Base-by-base conservation (phyloP, 768 basidiomycete genomes). In the Thelephora ganbajun region DNA sequence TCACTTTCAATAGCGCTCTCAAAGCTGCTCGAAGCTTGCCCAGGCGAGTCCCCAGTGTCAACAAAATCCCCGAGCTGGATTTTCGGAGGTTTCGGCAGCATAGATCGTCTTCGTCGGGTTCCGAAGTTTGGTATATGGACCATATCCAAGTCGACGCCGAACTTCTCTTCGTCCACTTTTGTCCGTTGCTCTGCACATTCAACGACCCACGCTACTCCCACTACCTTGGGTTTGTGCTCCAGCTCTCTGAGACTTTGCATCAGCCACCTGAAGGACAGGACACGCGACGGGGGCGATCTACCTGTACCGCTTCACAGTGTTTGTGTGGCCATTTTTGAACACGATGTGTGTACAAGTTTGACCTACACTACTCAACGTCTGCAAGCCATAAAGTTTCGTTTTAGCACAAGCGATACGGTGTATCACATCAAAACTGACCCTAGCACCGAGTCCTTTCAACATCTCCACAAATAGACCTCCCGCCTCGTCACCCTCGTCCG, bases 131-230 rank as follows among this genome's bases (percentile, higher is more conserved):
- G 74, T 19, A 83, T 68, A 47, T 80, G 78, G 45, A 67, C 65
- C 33, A 53, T 50, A 9, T 67, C 78, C 2, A 88, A 63, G 56
- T 86, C 77, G 45, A 90, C 71, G 30, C 79, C 63, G 57, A 78
- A 85, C 39, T 65, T 70, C 3, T 66, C 61, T 58, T 89, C 89
- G 19, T 81, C 84, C 2, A 83, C 74, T 41, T 63, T 73, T 35
- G 61, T 61, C 41, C 72, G 69, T 52, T 79, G 74, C 55, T 91
- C 88, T 1, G 74, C 82, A 53, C 88, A 93, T 57, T 87, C 80
- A 2, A 91, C 84, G 4, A 93, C 83, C 90, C 90, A 92, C 14
- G 77, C 82, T 54, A 91, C 86, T 6, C 87, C 84, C 13, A 94
- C 83, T 13, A 89, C 79, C 20, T 66, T 53, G 0, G 90, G 90